A percentile compares a stretch with the other conserved stretches of the same genome.
phyloP scores from a whole-genome alignment of 306 rosid species.

The Cucumis cinereus region DNA sequence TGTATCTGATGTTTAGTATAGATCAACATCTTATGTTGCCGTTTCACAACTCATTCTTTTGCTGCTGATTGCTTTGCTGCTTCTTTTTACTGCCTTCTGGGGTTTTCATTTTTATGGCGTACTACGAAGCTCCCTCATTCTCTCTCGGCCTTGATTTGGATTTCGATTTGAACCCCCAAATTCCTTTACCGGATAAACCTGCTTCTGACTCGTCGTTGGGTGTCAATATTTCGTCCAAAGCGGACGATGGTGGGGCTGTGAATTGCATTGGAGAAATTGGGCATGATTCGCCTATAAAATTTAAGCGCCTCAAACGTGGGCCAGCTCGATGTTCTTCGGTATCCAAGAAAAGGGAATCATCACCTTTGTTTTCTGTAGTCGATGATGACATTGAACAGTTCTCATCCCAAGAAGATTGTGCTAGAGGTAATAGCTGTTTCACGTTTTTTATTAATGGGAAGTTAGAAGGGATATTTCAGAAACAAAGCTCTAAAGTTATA shows the following conservation, averaged over 20 bases:
- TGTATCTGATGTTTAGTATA: background rate
- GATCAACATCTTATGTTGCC: background rate
- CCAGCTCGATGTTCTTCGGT: background rate
- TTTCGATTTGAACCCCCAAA: conserved; percentile 30
- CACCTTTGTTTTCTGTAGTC: background rate
- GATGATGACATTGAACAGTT: conserved; percentile 78
- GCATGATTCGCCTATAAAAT: conserved; percentile 19
- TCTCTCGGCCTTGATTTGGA: conserved; percentile 58
- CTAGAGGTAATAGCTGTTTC: conserved; percentile 13
- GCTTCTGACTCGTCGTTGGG: background rate
- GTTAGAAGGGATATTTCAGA: background rate
- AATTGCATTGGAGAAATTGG: conserved; percentile 28
- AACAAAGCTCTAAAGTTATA: background rate
- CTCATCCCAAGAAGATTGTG: conserved; percentile 44
- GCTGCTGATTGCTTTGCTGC: background rate
- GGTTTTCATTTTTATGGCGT: conserved; percentile 30
- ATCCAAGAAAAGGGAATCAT: conserved; percentile 5
- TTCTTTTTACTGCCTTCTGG: background rate
- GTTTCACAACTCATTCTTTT: background rate
- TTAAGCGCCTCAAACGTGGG: conserved; percentile 71
- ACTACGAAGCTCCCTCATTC: conserved; percentile 53
- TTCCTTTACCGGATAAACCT: background rate
- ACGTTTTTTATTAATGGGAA: background rate
- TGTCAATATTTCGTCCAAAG: background rate
- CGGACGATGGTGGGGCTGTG: conserved; percentile 10